phyloP scores from a whole-genome alignment of 2,329 filamentous ascomycete species.

The Penicillium sp. region DNA sequence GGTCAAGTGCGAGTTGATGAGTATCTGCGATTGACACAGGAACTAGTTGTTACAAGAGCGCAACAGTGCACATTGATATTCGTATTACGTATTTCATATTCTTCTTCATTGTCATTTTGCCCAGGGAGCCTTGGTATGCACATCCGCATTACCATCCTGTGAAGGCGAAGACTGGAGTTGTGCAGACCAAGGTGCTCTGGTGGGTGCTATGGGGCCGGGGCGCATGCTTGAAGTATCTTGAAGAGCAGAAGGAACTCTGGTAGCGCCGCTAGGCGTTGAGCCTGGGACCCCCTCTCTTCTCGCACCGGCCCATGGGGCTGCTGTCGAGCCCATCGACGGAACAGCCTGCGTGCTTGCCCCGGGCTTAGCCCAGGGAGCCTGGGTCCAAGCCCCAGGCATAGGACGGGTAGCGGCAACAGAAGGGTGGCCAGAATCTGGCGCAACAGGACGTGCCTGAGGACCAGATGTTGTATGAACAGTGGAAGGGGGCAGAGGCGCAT shows the following conservation, averaged over 20 bases:
- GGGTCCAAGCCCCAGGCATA: conserved; percentile 24
- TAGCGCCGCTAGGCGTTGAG: neutral
- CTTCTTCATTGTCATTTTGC: conserved; percentile 20
- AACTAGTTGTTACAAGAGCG: neutral
- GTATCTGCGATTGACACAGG: neutral
- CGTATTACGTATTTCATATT: neutral
- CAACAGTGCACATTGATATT: neutral
- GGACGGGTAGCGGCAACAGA: conserved; percentile 15
- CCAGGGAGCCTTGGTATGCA: conserved; percentile 40
- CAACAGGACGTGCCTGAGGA: conserved; percentile 22
- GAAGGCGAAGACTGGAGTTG: conserved; percentile 15
- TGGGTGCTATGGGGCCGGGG: conserved; percentile 29
- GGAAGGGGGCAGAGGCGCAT: conserved; percentile 49
- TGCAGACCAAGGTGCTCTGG: conserved; percentile 32
- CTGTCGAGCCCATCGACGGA: conserved; percentile 21
- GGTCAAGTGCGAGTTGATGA: neutral
- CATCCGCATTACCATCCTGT: conserved; percentile 14
- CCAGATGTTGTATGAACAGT: conserved; percentile 53
- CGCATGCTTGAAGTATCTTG: conserved; percentile 29
- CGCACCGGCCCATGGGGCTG: conserved; percentile 30
- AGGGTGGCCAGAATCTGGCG: conserved; percentile 12
- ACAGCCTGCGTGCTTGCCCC: conserved; percentile 12
- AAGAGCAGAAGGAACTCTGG: conserved; percentile 14
- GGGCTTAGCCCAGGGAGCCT: conserved; percentile 35
- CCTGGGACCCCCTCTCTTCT: conserved; percentile 11